These are phyloP conservation scores for Penicillium fuscoglaucum DNA, from an alignment of 2,329 filamentous ascomycete genomes.

Conservation along the genomic window DNA sequence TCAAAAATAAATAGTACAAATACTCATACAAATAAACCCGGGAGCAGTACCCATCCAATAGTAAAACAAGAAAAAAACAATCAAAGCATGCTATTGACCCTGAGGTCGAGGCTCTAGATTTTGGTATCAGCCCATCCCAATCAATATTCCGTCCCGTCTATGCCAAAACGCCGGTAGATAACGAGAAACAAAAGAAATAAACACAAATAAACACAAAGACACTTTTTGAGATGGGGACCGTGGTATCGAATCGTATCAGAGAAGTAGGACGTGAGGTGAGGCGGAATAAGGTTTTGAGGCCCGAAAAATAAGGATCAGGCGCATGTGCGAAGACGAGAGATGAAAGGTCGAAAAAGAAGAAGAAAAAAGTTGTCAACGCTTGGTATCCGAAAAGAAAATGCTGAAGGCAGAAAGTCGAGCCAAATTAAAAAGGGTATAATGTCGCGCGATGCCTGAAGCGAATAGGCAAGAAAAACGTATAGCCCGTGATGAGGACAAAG, in stretches of 20 bases:
- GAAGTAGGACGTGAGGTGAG: constrained; percentile 7
- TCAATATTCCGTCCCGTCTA: constrained; percentile 39
- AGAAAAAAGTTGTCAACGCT: constrained; percentile 23
- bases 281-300: constrained; percentile 12
- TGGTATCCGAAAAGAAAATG: constrained; percentile 30
- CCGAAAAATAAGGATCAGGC: constrained; percentile 15
- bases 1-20: constrained; percentile 17
- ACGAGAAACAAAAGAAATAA: constrained; percentile 20
- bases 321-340: constrained; percentile 14
- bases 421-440: constrained; percentile 33
- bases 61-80: constrained; percentile 23
- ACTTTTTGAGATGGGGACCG: constrained; percentile 21
- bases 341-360: constrained; percentile 11
- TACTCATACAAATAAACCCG: constrained; percentile 15
- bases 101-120: constrained; percentile 41
- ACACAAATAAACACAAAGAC: constrained; percentile 23
- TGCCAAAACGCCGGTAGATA: constrained; percentile 38
- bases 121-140: constrained; percentile 44
- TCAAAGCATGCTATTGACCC: constrained; percentile 34
- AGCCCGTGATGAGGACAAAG: constrained; percentile 18
- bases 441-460: constrained; percentile 24
- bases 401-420: constrained; percentile 19
- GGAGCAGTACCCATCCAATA: constrained; percentile 12
- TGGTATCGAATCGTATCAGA: constrained; percentile 17
- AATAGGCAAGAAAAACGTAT: constrained; percentile 19